A percentile compares a stretch with the other conserved stretches of the same genome.
These are phyloP conservation scores for Pseudogymnoascus sp. DNA, from an alignment of 2,329 filamentous ascomycete genomes.

Conservation along the genomic window DNA sequence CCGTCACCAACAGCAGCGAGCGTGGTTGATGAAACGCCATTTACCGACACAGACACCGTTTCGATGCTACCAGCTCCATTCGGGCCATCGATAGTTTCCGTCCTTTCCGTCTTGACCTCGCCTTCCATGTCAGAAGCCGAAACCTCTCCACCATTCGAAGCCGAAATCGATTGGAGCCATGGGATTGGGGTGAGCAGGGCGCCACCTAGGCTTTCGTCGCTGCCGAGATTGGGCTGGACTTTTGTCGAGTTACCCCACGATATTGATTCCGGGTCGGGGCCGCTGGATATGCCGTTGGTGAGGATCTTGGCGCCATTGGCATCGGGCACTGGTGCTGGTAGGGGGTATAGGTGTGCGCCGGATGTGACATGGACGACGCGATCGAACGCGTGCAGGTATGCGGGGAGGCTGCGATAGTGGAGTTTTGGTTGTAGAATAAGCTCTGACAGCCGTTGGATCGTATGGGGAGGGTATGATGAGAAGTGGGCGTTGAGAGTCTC, in stretches of 20 bases:
- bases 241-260: constrained; percentile 40
- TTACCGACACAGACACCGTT: constrained; percentile 69
- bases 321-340: constrained; percentile 59
- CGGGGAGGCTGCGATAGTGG: constrained; percentile 73
- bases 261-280: constrained; percentile 30
- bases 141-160: not conserved
- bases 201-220: constrained; percentile 82
- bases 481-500: constrained; percentile 59
- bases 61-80: constrained; percentile 73
- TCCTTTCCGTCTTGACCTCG: constrained; percentile 63
- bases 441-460: constrained; percentile 84
- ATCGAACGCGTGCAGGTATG: constrained; percentile 86
- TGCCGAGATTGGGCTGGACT: constrained; percentile 49
- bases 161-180: constrained; percentile 49
- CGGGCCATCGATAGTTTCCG: constrained; percentile 72
- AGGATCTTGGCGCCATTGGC: constrained; percentile 44
- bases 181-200: constrained; percentile 89
- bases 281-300: constrained; percentile 49
- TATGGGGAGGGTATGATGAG: constrained; percentile 71
- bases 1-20: constrained; percentile 18
- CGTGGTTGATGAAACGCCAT: constrained; percentile 49
- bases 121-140: constrained; percentile 40
- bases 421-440: constrained; percentile 66
- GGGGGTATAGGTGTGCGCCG: constrained; percentile 68
- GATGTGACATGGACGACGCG: constrained; percentile 87